Evolutionary conservation across 2,329 filamentous ascomycete species (phyloP).

Genomic region (Huntiella savannae): DNA sequence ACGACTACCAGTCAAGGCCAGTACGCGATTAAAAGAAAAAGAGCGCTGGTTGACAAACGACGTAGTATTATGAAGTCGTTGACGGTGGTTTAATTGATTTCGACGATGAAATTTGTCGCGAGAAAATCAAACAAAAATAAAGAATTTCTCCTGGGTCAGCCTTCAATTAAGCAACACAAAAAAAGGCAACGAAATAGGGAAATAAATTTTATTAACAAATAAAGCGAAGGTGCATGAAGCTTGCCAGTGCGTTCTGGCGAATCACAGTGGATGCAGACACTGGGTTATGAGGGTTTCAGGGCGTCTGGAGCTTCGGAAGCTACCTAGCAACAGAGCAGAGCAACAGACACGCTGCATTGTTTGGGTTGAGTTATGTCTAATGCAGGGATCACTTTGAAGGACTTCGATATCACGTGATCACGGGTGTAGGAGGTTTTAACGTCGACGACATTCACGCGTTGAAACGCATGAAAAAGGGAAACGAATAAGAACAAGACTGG

Average conservation of each 20-base stretch:
- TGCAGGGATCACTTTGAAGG: no score
- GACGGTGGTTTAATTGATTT: no score
- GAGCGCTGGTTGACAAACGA: not conserved
- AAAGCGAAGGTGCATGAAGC: constrained; percentile 10
- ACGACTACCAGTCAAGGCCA: not conserved
- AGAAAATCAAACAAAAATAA: not conserved
- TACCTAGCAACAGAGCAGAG: no score
- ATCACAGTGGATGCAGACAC: no score
- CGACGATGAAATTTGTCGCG: no score
- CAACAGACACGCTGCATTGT: no score
- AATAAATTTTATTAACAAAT: constrained; percentile 3
- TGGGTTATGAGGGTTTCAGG: no score
- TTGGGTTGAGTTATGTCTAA: no score
- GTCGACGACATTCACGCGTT: not conserved
- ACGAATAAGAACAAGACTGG: not conserved
- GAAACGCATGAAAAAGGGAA: not conserved
- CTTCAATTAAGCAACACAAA: not conserved
- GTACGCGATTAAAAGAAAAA: not conserved
- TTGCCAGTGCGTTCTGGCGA: not conserved
- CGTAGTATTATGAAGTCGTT: no score
- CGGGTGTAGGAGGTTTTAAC: not conserved
- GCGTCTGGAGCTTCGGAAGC: no score
- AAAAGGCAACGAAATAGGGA: constrained; percentile 1
- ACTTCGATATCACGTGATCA: constrained; percentile 2
- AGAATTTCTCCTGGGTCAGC: not conserved